Percentiles rank a stretch among this genome's conserved stretches.
phyloP scores from a whole-genome alignment of 208 protist genomes.

The Histomonas meleagridis region DNA sequence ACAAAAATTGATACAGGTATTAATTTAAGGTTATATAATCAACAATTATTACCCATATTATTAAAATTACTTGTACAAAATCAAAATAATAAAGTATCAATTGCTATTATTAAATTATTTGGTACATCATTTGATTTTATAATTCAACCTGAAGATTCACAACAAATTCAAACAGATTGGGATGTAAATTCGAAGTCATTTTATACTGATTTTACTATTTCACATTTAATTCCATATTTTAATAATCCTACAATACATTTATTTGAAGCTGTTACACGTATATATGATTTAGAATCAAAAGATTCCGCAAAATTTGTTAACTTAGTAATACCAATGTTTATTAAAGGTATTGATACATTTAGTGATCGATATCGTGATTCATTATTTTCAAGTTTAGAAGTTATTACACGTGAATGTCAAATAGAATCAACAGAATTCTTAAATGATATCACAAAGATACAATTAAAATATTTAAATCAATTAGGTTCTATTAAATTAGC shows the following conservation, averaged over 20 bases:
- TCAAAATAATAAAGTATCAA: background rate
- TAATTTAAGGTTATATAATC: background rate
- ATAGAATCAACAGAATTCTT: background rate
- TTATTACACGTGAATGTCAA: background rate
- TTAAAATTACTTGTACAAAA: background rate
- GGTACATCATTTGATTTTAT: background rate
- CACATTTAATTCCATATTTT: slow-evolving; percentile 21
- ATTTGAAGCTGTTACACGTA: background rate
- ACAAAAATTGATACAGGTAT: background rate
- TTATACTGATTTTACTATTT: slow-evolving; percentile 21
- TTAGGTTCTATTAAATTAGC: background rate
- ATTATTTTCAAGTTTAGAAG: background rate
- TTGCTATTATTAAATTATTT: background rate
- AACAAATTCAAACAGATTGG: background rate
- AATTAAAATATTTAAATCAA: background rate
- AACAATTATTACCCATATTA: background rate
- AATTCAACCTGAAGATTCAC: background rate
- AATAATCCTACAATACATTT: background rate
- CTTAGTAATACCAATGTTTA: background rate
- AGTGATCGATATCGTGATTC: background rate
- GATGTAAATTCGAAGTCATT: background rate
- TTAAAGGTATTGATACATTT: background rate
- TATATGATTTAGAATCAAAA: background rate
- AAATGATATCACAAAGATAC: background rate
- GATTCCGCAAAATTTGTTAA: background rate